Percentiles rank a stretch among this genome's conserved stretches.
Conservation (phyloP, 2,329 filamentous ascomycete species). For the Pseudocercospora pini-densiflorae region DNA sequence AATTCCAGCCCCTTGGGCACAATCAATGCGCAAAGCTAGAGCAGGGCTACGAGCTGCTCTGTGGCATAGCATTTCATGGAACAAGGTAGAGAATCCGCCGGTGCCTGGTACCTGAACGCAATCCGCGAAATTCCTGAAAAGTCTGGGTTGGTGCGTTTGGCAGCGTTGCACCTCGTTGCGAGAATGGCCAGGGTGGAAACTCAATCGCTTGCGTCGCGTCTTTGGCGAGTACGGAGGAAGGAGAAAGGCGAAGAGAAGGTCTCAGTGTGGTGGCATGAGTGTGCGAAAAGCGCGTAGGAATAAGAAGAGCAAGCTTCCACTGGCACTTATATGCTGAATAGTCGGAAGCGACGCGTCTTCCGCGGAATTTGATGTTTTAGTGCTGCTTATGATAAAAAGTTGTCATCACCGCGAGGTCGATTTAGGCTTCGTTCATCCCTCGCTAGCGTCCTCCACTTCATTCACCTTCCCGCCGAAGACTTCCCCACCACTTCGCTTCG, state of each 20-base stretch:
- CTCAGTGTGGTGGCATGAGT: not conserved
- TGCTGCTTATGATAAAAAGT: not conserved
- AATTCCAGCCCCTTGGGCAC: not conserved
- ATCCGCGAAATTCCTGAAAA: not conserved
- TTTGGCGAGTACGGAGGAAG: not conserved
- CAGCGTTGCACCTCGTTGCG: not conserved
- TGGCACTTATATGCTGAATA: too few species aligned
- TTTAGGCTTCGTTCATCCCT: not conserved
- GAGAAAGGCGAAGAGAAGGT: too few species aligned
- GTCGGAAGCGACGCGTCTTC: not conserved
- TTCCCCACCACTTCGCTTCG: not conserved
- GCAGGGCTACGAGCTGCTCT: not conserved
- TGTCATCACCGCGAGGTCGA: not conserved
- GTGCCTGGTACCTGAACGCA: slow-evolving; percentile 6
- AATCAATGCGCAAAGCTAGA: not conserved
- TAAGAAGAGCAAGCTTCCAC: too few species aligned
- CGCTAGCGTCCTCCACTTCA: not conserved
- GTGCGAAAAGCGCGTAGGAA: too few species aligned
- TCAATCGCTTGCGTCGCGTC: not conserved
- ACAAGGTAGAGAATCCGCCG: not conserved
- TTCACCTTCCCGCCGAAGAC: not conserved
- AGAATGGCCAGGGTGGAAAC: not conserved
- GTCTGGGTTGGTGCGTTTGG: not conserved
- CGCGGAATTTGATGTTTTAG: not conserved
- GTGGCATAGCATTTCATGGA: not conserved